A percentile compares a stretch with the other conserved stretches of the same genome.
These are phyloP conservation scores for Podospora comata DNA, from an alignment of 495 filamentous ascomycete genomes.

Conservation along the genomic window DNA sequence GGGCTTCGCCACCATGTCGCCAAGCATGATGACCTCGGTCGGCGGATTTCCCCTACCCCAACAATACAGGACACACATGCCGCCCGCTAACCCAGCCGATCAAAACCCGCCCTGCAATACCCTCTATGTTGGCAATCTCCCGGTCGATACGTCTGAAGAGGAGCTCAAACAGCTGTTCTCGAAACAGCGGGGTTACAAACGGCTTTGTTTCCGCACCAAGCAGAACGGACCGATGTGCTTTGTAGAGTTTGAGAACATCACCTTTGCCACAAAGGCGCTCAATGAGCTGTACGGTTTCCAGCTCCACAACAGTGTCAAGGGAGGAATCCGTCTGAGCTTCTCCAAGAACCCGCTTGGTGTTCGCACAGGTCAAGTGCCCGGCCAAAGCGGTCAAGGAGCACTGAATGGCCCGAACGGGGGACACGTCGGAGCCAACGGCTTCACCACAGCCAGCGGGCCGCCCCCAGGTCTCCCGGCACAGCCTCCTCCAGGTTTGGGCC, in stretches of 20 bases:
- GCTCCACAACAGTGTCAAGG: conserved; percentile 90
- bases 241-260: conserved; percentile 95
- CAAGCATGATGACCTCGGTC: conserved; percentile 46
- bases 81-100: conserved; percentile 91
- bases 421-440: conserved; percentile 47
- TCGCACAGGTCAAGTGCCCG: conserved; percentile 64
- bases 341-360: conserved; percentile 97
- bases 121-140: conserved; percentile 93
- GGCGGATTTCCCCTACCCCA: conserved; percentile 53
- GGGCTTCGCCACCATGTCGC: conserved; percentile 55
- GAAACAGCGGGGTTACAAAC: conserved; percentile 92
- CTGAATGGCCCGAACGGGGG: conserved; percentile 41
- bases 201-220: conserved; percentile 96
- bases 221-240: conserved; percentile 99
- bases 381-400: conserved; percentile 51
- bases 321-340: conserved; percentile 95
- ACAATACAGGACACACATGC: conserved; percentile 66
- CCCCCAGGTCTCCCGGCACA: conserved; percentile 60
- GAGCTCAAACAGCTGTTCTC: conserved; percentile 94
- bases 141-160: conserved; percentile 90
- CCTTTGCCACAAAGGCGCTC: conserved; percentile 87
- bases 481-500: conserved; percentile 63
- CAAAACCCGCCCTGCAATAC: conserved; percentile 99
- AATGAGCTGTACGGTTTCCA: conserved; percentile 87
- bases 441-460: conserved; percentile 69